Evolutionary conservation across 2,329 filamentous ascomycete species (phyloP), one percentile per base, ranked within the genome.

Genomic region (Ascochyta koolunga): DNA sequence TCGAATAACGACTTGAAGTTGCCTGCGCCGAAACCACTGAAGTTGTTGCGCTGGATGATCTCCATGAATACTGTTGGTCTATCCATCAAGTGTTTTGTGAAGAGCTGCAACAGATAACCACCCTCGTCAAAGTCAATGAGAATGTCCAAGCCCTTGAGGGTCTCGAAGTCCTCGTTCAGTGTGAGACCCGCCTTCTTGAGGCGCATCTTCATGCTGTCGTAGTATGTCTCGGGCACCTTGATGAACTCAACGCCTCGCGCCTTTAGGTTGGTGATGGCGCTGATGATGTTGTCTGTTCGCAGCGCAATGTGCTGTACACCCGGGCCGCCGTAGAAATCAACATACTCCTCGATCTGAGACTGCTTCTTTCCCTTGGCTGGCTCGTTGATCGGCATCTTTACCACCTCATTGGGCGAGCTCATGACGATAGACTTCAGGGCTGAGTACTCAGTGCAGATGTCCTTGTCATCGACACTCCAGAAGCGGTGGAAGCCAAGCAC

Each of bases 321-420:
- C 0, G 93, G 81, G 1, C 93, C 93, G 44, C 88, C 86, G 80
- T 96, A 96, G 81, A 95, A 97, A 72, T 90, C 82, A 62, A 97
- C 87, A 52, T 80, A 81, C 52, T 97, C 93, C 76, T 97, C 93
- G 65, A 98, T 97, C 78, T 98, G 93, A 10, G 87, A 91, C 76
- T 91, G 90, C 78, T 91, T 93, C 80, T 95, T 95, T 54, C 93
- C 93, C 1, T 85, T 80, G 0, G 93, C 93, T 1, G 93, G 93
- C 79, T 97, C 93, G 80, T 97, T 97, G 83, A 98, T 96, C 68
- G 93, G 93, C 92, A 97, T 97, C 80, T 97, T 97, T 77, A 97
- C 91, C 4, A 89, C 75, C 53, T 93, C 89, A 79, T 93, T 91
- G 56, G 87, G 86, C 4, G 88, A 91, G 36, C 89, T 86, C 92